Evolutionary conservation across 2,329 filamentous ascomycete species (phyloP).

Genomic region (Colletotrichum gigasporum): DNA sequence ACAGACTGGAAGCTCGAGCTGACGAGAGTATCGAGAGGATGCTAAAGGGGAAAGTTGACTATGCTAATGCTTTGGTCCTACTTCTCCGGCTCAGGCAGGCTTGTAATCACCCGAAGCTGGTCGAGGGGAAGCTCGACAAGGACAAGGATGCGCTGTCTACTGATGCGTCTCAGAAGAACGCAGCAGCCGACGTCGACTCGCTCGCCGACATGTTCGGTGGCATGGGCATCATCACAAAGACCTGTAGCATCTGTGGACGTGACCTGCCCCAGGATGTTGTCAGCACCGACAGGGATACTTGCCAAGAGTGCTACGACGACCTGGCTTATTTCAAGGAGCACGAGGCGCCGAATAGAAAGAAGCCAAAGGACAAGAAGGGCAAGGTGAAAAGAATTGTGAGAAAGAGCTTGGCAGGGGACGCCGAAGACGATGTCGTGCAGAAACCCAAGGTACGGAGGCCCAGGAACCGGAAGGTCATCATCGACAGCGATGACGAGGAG

Average conservation of each 20-base stretch:
- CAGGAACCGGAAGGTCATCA: conserved; percentile 64
- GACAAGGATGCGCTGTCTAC: conserved; percentile 84
- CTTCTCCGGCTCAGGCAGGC: conserved; percentile 91
- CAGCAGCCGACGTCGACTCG: conserved; percentile 77
- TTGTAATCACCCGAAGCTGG: conserved; percentile 92
- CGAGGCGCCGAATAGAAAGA: conserved; percentile 52
- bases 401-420: conserved; percentile 26
- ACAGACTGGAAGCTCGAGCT: conserved; percentile 82
- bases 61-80: conserved; percentile 91
- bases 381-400: conserved; percentile 37
- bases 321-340: conserved; percentile 69
- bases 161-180: conserved; percentile 57
- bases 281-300: conserved; percentile 59
- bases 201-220: conserved; percentile 88
- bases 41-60: conserved; percentile 86
- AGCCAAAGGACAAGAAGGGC: conserved; percentile 48
- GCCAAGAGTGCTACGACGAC: conserved; percentile 79
- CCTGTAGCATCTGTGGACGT: conserved; percentile 85
- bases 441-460: conserved; percentile 44
- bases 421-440: conserved; percentile 20
- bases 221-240: conserved; percentile 79
- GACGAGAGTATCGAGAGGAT: conserved; percentile 88
- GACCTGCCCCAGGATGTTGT: conserved; percentile 65
- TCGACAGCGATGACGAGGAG: conserved; percentile 76
- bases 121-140: conserved; percentile 84